A percentile compares a stretch with the other conserved stretches of the same genome.
Conservation (phyloP, 2,329 filamentous ascomycete species). For the Hymenoscyphus scutula region DNA sequence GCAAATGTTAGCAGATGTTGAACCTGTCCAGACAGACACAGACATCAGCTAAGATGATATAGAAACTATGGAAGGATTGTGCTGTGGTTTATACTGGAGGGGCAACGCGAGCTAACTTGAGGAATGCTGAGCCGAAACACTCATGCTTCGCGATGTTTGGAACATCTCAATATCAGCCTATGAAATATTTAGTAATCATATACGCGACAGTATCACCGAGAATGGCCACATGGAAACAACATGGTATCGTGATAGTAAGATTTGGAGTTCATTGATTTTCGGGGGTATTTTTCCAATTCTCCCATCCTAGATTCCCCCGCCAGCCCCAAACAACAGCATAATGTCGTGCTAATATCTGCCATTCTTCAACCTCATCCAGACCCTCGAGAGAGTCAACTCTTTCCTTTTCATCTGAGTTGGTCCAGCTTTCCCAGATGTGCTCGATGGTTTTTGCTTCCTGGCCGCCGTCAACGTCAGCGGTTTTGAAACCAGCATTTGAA, state of each 20-base stretch:
- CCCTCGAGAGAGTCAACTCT: slow-evolving; percentile 79
- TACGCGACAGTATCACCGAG: background rate
- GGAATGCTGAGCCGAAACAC: slow-evolving; percentile 1
- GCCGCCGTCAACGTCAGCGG: slow-evolving; percentile 37
- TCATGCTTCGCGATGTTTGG: background rate
- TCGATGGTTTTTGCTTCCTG: slow-evolving; percentile 59
- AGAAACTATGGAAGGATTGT: background rate
- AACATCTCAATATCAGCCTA: background rate
- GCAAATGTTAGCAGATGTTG: slow-evolving; percentile 6
- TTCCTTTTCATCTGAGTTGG: slow-evolving; percentile 68
- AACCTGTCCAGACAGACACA: background rate
- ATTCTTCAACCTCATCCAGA: slow-evolving; percentile 93
- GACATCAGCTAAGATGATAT: background rate
- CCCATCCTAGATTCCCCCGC: slow-evolving; percentile 39
- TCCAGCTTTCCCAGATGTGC: slow-evolving; percentile 77
- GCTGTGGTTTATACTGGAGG: background rate
- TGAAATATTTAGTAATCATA: background rate
- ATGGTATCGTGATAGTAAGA: background rate
- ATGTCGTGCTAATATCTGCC: slow-evolving; percentile 80
- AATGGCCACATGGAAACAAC: background rate
- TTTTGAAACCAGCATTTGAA: slow-evolving; percentile 60
- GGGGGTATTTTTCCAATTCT: slow-evolving; percentile 15
- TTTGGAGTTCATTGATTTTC: slow-evolving; percentile 6
- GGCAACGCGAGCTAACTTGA: slow-evolving; percentile 6
- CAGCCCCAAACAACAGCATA: slow-evolving; percentile 91